Evolutionary conservation across 257 asterid species (phyloP), one percentile per base, ranked within the genome.

Genomic region (Buddleja alternifolia): DNA sequence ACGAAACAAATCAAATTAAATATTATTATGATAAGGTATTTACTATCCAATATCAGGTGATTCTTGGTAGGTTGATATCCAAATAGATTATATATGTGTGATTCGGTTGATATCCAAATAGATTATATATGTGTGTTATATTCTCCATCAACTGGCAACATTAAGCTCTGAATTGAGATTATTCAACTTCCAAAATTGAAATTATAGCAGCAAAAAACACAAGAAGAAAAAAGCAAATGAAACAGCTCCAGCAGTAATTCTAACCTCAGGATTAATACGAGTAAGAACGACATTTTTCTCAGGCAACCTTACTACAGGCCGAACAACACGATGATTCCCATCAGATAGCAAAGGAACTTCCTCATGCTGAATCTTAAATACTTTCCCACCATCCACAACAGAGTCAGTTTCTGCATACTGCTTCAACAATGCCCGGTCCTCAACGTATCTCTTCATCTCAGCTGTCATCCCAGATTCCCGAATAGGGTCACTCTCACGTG

Each of bases 211-310:
- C 77, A 54, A 45, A 40, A 40, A 60, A 17, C n/a, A 61, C 3
- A 42, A 47, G 40, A 4, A 50, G 32, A 20, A 63, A 24, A n/a
- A 36, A 12, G 56, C 15, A 44, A 73, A 71, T n/a, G 7, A 60
- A 76, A 44, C 29, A 55, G 55, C n/a, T 45, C 41, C 56, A 42
- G 60, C 34, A 63, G 44, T 40, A 34, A 59, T 74, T 73, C 95
- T 82, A 76, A 93, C 99, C 99, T 90, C 96, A 4, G 99, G 96
- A 75, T 87, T 93, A 73, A 93, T 93, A 50, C 99, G 96, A 9
- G 99, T 93, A 76, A 93, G 97, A 70, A 93, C 90, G 54, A 84
- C 71, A 78, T 86, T 90, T 81, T 86, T 91, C 67, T 93, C 97
- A 51, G 87, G 90, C 80, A 93, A 72, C 63, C 99, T 88, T 58